Percentiles rank a stretch among this genome's conserved stretches.
Evolutionary conservation across 768 basidiomycete genomes (phyloP).

Genomic region (Lanmaoa rubissima): DNA sequence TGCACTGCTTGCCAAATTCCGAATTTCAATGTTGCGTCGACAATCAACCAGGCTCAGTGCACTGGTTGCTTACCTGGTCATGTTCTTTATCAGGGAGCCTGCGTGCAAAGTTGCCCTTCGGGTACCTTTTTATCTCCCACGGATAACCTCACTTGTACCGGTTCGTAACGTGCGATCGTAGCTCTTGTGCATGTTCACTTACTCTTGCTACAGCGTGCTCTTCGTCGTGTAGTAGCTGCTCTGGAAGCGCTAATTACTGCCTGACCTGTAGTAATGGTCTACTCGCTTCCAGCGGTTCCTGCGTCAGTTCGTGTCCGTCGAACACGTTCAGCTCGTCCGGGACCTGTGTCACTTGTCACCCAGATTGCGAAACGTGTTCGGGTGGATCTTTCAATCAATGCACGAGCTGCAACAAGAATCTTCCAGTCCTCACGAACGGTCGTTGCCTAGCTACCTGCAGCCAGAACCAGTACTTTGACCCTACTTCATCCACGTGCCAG

Average conservation of each 20-base stretch:
- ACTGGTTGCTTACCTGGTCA: slow-evolving; percentile 77
- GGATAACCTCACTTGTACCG: slow-evolving; percentile 71
- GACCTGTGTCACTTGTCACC: slow-evolving; percentile 74
- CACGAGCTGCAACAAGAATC: slow-evolving; percentile 59
- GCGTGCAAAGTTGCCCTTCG: slow-evolving; percentile 66
- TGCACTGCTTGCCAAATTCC: slow-evolving; percentile 78
- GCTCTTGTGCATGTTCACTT: neutral
- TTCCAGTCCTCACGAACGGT: slow-evolving; percentile 72
- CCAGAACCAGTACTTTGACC: slow-evolving; percentile 71
- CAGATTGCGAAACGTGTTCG: slow-evolving; percentile 82
- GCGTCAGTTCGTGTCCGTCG: slow-evolving; percentile 72
- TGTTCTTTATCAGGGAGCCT: slow-evolving; percentile 67
- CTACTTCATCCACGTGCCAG: slow-evolving; percentile 59
- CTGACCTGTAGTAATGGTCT: slow-evolving; percentile 66
- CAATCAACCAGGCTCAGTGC: slow-evolving; percentile 64
- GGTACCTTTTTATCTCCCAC: slow-evolving; percentile 70
- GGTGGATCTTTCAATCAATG: slow-evolving; percentile 81
- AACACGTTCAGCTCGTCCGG: slow-evolving; percentile 65
- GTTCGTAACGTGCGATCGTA: slow-evolving; percentile 41
- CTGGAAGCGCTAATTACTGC: slow-evolving; percentile 66
- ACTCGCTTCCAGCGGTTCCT: slow-evolving; percentile 71
- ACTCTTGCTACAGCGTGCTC: slow-evolving; percentile 52
- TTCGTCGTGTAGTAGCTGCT: slow-evolving; percentile 71
- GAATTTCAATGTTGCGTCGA: slow-evolving; percentile 67
- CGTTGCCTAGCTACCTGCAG: slow-evolving; percentile 79